These are phyloP conservation scores for Metschnikowia amazonensis DNA, from an alignment of 805 yeast genomes.

Conservation along the genomic window DNA sequence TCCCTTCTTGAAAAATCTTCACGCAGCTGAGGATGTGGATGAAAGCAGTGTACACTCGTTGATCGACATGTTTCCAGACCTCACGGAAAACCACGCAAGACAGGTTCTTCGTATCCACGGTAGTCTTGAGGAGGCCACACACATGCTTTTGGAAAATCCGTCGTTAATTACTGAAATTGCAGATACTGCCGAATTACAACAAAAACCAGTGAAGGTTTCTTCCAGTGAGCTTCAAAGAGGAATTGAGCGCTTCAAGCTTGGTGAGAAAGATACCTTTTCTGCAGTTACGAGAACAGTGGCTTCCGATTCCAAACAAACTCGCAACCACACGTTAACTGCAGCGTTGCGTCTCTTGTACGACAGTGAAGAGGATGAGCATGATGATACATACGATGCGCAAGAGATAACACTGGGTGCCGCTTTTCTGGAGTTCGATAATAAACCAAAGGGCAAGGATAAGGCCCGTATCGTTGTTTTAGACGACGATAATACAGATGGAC, in stretches of 20 bases:
- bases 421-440: conserved; percentile 8
- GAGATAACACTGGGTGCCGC: conserved; percentile 36
- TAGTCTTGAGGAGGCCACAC: conserved; percentile 55
- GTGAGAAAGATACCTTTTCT: conserved; percentile 21
- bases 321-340: conserved; percentile 52
- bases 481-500: conserved; percentile 20
- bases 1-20: conserved; percentile 37
- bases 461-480: conserved; percentile 29
- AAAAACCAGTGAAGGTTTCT: background rate
- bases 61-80: conserved; percentile 65
- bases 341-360: conserved; percentile 65
- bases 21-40: conserved; percentile 5
- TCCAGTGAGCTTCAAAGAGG: conserved; percentile 14
- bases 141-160: conserved; percentile 62
- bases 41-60: conserved; percentile 39
- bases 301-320: conserved; percentile 33
- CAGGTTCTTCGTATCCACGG: conserved; percentile 46
- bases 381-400: conserved; percentile 66
- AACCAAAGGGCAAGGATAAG: conserved; percentile 11
- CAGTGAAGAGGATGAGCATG: conserved; percentile 81
- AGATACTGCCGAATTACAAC: conserved; percentile 5
- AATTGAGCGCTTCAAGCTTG: conserved; percentile 16
- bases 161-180: conserved; percentile 30
- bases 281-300: background rate
- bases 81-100: conserved; percentile 46